Evolutionary conservation across 2,329 filamentous ascomycete species (phyloP).

Genomic region (Aureobasidium zeae): DNA sequence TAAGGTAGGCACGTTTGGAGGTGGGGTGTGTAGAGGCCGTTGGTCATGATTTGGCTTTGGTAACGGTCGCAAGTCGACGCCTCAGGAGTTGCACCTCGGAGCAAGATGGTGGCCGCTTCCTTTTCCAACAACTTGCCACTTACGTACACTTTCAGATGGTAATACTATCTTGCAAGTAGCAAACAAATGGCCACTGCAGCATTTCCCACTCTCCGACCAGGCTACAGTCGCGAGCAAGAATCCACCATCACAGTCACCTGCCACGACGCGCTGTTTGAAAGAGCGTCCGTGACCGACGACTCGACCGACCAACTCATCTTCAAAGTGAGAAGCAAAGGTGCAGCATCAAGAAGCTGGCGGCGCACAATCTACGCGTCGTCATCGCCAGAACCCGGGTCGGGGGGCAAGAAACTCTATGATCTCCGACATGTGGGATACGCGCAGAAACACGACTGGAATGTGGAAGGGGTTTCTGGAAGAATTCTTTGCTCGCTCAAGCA

Average conservation of each 20-base stretch:
- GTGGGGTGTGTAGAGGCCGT: no score
- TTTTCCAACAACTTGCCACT: no score
- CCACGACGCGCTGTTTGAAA: constrained; percentile 3
- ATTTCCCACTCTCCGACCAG: background rate
- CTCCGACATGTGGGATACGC: constrained; percentile 6
- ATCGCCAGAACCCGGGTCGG: no score
- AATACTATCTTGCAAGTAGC: no score
- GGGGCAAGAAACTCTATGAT: constrained; percentile 1
- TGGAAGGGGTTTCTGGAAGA: background rate
- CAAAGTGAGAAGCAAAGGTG: background rate
- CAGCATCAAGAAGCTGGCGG: constrained; percentile 1
- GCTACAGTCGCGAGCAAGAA: background rate
- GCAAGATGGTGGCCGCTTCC: no score
- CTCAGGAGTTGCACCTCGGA: no score
- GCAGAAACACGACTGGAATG: constrained; percentile 2
- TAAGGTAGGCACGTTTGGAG: no score
- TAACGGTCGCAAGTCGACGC: no score
- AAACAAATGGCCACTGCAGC: no score
- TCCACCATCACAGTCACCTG: background rate
- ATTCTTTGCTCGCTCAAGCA: background rate
- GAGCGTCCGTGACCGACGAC: background rate
- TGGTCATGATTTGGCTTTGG: no score
- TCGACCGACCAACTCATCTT: background rate
- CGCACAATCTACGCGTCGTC: background rate
- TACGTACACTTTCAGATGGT: no score